phyloP scores from a whole-genome alignment of 345 rosid genomes.

The Salix caprea region DNA sequence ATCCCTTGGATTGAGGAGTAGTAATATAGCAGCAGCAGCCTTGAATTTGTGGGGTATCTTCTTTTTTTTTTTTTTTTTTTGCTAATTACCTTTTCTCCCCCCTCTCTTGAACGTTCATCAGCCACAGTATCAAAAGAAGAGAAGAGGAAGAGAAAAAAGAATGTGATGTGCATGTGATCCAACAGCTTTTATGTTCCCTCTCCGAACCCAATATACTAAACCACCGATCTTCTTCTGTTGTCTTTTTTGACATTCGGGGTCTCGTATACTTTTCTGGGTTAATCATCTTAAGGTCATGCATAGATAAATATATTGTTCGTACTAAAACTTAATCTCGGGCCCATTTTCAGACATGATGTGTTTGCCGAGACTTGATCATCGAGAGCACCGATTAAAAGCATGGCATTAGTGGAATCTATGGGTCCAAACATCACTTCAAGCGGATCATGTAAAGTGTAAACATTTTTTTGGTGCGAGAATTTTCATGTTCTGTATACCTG shows the following conservation, averaged over 20 bases:
- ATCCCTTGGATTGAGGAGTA: constrained; percentile 70
- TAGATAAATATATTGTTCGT: constrained; percentile 16
- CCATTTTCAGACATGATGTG: constrained; percentile 21
- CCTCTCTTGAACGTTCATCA: constrained; percentile 37
- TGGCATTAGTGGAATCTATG: constrained; percentile 36
- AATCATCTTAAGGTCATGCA: constrained; percentile 40
- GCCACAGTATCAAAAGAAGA: constrained; percentile 59
- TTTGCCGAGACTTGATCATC: constrained; percentile 27
- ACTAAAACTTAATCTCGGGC: constrained; percentile 18
- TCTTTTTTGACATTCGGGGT: constrained; percentile 41
- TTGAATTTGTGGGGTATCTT: constrained; percentile 41
- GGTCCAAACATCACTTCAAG: constrained; percentile 24
- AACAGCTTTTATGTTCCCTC: constrained; percentile 82
- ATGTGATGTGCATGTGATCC: constrained; percentile 74
- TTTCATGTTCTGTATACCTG: not conserved
- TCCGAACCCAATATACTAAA: constrained; percentile 18
- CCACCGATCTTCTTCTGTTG: constrained; percentile 24
- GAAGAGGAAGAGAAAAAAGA: constrained; percentile 34
- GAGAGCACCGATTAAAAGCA: constrained; percentile 37
- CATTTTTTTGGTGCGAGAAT: not conserved
- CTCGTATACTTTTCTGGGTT: constrained; percentile 4
- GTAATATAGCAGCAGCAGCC: constrained; percentile 28
- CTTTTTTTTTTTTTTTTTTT: constrained; percentile 7
- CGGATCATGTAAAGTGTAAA: not conserved
- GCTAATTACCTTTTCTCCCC: not conserved